Percentiles rank a stretch among this genome's conserved stretches.
phyloP scores from a whole-genome alignment of 306 rosid species.

The Vigna radiata region DNA sequence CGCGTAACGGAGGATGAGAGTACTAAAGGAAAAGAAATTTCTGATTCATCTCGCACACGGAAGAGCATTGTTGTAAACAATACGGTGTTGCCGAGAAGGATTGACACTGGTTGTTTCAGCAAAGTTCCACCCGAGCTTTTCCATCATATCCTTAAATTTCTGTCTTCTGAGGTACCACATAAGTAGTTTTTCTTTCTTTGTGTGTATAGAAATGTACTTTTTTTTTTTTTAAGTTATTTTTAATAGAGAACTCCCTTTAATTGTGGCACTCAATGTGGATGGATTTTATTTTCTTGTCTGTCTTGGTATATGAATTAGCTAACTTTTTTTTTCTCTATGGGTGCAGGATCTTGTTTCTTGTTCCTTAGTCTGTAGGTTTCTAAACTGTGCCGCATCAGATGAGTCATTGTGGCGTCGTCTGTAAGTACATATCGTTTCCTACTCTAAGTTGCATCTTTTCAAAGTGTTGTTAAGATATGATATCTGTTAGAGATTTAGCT shows the following conservation, averaged over 20 bases:
- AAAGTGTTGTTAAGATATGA: constrained; percentile 25
- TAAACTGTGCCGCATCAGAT: constrained; percentile 85
- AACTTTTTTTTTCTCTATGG: constrained; percentile 29
- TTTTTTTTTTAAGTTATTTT: neutral
- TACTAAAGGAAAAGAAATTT: constrained; percentile 7
- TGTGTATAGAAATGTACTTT: neutral
- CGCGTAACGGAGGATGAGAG: constrained; percentile 46
- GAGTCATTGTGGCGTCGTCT: constrained; percentile 95
- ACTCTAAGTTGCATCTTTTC: constrained; percentile 11
- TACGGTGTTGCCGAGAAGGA: constrained; percentile 49
- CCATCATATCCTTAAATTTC: constrained; percentile 84
- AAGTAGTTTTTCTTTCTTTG: neutral
- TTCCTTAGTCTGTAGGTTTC: constrained; percentile 78
- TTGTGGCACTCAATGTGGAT: constrained; percentile 5
- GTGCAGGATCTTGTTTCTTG: constrained; percentile 88
- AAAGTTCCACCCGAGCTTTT: constrained; percentile 84
- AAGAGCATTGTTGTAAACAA: constrained; percentile 40
- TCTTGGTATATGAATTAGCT: constrained; percentile 30
- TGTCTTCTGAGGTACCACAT: constrained; percentile 77
- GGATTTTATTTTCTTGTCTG: constrained; percentile 17
- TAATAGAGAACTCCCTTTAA: neutral
- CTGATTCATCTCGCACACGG: constrained; percentile 36
- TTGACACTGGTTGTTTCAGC: constrained; percentile 74
- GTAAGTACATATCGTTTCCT: constrained; percentile 59
- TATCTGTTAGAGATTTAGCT: constrained; percentile 12